Evolutionary conservation across 1,284 basidiomycete species (phyloP).

Genomic region (Melampsora americana): DNA sequence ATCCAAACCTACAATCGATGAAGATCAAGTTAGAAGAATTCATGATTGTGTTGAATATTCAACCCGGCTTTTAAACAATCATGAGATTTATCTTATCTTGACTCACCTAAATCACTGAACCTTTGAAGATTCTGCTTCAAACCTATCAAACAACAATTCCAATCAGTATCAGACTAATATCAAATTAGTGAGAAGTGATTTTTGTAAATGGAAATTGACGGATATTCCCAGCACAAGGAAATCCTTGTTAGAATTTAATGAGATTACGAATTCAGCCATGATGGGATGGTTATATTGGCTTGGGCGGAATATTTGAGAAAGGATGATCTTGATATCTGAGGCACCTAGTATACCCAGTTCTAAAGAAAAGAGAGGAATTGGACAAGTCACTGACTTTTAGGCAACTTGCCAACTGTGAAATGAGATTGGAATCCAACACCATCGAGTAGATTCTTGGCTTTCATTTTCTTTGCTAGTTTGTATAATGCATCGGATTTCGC

Average conservation of each 20-base stretch:
- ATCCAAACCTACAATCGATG: not conserved
- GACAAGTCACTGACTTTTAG: not conserved
- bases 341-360: not conserved
- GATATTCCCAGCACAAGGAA: no score
- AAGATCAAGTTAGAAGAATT: not conserved
- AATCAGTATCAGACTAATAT: not conserved
- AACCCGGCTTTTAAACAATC: not conserved
- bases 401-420: not conserved
- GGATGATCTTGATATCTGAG: no score
- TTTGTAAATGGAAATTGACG: not conserved
- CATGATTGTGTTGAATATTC: no score
- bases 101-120: not conserved
- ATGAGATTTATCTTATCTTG: not conserved
- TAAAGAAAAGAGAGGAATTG: not conserved
- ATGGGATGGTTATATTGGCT: no score
- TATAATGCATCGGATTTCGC: not conserved
- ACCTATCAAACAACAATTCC: not conserved
- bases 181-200: not conserved
- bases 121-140: conserved; percentile 2
- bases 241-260: no score
- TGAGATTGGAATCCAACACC: not conserved
- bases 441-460: not conserved
- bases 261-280: no score
- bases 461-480: not conserved
- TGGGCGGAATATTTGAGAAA: no score